phyloP scores from a whole-genome alignment of 2,329 filamentous ascomycete species.

The Sporothrix variecibatus region DNA sequence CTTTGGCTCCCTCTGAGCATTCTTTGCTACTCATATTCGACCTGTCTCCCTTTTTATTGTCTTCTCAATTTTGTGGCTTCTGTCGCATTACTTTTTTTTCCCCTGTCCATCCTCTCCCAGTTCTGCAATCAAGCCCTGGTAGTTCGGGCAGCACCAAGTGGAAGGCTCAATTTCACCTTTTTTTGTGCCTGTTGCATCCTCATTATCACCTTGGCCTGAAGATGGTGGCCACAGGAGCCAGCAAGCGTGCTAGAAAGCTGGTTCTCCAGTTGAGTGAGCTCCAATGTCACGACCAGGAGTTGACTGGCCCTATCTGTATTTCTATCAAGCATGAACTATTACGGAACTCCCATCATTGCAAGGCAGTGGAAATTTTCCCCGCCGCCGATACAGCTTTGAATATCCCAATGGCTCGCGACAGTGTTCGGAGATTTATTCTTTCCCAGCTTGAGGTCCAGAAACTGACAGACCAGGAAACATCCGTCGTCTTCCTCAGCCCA shows the following conservation, averaged over 20 bases:
- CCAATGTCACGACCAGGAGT: constrained; percentile 27
- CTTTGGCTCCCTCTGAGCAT: background rate
- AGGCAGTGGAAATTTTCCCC: constrained; percentile 11
- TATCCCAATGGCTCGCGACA: background rate
- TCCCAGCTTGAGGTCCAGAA: constrained; percentile 31
- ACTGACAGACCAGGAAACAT: constrained; percentile 28
- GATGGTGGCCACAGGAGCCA: constrained; percentile 18
- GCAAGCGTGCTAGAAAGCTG: constrained; percentile 27
- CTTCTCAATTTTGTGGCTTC: background rate
- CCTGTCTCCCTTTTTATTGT: background rate
- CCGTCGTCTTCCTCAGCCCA: constrained; percentile 25
- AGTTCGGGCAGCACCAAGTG: background rate
- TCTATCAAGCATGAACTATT: constrained; percentile 27
- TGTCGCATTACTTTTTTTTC: background rate
- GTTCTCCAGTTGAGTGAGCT: constrained; percentile 27
- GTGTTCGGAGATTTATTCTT: constrained; percentile 28
- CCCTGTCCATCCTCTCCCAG: background rate
- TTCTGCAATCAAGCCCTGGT: background rate
- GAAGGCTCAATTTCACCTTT: background rate
- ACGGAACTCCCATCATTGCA: constrained; percentile 26
- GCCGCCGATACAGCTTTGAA: constrained; percentile 4
- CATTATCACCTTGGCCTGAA: background rate
- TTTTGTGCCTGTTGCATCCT: background rate
- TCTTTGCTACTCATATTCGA: background rate
- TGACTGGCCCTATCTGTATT: constrained; percentile 28